Conservation (phyloP, 495 filamentous ascomycete species). For the Bacidia gigantensis region DNA sequence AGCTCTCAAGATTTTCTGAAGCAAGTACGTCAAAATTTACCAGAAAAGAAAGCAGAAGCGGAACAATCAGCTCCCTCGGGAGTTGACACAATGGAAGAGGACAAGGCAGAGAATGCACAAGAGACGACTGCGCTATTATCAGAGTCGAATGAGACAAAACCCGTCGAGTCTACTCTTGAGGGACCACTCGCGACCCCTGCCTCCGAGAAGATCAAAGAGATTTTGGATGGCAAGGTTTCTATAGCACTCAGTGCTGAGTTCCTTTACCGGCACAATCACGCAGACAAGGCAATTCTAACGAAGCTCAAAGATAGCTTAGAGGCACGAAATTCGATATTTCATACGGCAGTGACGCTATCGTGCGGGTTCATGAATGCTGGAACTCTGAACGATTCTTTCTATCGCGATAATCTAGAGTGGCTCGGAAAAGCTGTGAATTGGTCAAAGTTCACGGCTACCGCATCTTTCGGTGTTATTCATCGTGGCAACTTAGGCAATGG, state of each 20-base stretch:
- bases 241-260: constrained; percentile 94
- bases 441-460: constrained; percentile 98
- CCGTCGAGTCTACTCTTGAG: constrained; percentile 23
- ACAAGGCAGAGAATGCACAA: constrained; percentile 33
- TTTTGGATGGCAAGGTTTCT: constrained; percentile 78
- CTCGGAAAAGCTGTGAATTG: constrained; percentile 97
- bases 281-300: constrained; percentile 77
- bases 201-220: constrained; percentile 60
- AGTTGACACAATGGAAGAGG: constrained; percentile 29
- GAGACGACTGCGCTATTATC: constrained; percentile 41
- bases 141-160: constrained; percentile 23
- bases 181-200: constrained; percentile 30
- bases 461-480: constrained; percentile 92
- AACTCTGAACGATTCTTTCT: constrained; percentile 93
- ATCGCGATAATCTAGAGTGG: constrained; percentile 96
- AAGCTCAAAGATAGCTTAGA: constrained; percentile 93
- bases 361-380: constrained; percentile 99
- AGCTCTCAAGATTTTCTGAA: constrained; percentile 92
- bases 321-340: constrained; percentile 94
- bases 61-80: constrained; percentile 17
- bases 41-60: constrained; percentile 28
- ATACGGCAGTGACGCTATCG: constrained; percentile 89
- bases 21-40: constrained; percentile 73
- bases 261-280: constrained; percentile 85
- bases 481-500: constrained; percentile 86